Evolutionary conservation across 352 stramenopile species (phyloP), one percentile per base, ranked within the genome.

Genomic region (Phytopythium kandeliae): DNA sequence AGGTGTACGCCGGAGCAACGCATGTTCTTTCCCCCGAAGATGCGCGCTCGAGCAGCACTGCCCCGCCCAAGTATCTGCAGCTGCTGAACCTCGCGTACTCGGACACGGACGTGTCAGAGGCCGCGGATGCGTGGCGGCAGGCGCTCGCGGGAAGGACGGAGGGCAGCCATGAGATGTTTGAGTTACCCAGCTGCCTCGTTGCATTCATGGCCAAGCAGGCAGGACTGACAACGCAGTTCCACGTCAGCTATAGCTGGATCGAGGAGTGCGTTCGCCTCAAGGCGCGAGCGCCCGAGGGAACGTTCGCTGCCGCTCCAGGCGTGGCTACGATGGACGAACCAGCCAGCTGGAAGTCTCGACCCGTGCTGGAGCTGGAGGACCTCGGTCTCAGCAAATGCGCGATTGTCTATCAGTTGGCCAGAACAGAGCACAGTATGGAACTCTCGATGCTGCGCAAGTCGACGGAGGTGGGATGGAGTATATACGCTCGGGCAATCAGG

Each of bases 231-330:
- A 67, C 63, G 57, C 80, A 86, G 36, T 58, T 85, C 33, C 67
- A 83, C 48, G 68, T 95, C 31, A 89, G 70, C 41, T 88, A 86
- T 59, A 72, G 56, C 26, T 95, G 84, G 84, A 82, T 95, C 54
- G 79, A 95, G 59, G 80, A 92, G 50, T 92, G 78, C 44, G 64
- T 91, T 19, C 61, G 60, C 6, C 67, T 65, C 13, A 84, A 86
- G 34, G 65, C 54, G 37, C 63, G 65, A 19, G 69, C 89, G 0
- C 64, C 69, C 9, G 84, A 94, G 65, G 65, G 56, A 6, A 52
- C 63, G 31, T 89, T 85, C 60, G 58, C 63, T 41, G 57, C 54
- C 12, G 54, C 37, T 19, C 42, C 22, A n/a, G 22, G 40, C 4
- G 44, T 40, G 24, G 22, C 31, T 5, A 43, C 40, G 16, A 19